These are phyloP conservation scores for Carex sylvatica DNA, from an alignment of 202 grass and related monocot genomes.

Conservation along the genomic window DNA sequence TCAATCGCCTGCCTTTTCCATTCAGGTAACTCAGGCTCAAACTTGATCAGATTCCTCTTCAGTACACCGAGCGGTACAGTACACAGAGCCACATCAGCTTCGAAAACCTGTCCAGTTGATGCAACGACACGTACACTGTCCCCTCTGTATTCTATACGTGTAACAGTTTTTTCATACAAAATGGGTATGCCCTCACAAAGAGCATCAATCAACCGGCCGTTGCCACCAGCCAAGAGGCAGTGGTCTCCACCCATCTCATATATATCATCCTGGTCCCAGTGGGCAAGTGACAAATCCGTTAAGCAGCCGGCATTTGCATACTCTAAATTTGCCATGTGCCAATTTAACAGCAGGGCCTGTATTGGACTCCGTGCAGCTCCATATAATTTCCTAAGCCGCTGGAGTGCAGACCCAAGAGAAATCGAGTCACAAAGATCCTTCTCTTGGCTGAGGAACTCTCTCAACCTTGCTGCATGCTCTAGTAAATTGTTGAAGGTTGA, in stretches of 20 bases:
- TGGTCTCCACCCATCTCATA: slow-evolving; percentile 95
- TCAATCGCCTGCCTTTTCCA: slow-evolving; percentile 60
- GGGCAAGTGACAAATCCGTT: slow-evolving; percentile 62
- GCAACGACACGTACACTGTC: slow-evolving; percentile 53
- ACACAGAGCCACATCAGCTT: slow-evolving; percentile 79
- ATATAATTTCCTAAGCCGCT: slow-evolving; percentile 73
- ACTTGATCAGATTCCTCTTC: slow-evolving; percentile 54
- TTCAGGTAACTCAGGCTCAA: slow-evolving; percentile 66
- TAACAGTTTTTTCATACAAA: slow-evolving; percentile 70
- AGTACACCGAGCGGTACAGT: slow-evolving; percentile 84
- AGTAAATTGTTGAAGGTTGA: slow-evolving; percentile 82
- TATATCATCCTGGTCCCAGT: slow-evolving; percentile 94
- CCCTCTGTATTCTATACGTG: slow-evolving; percentile 47
- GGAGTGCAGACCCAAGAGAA: slow-evolving; percentile 65
- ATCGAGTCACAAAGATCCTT: slow-evolving; percentile 49
- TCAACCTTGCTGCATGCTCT: slow-evolving; percentile 56
- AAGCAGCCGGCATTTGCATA: slow-evolving; percentile 89
- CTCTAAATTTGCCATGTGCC: slow-evolving; percentile 91
- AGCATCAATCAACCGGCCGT: slow-evolving; percentile 56
- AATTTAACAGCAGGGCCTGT: slow-evolving; percentile 72
- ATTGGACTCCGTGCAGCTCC: slow-evolving; percentile 43
- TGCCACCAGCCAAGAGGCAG: slow-evolving; percentile 89
- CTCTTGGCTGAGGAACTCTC: slow-evolving; percentile 42
- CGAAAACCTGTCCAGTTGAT: slow-evolving; percentile 67
- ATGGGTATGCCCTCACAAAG: slow-evolving; percentile 70